These are phyloP conservation scores for Boletus rufocinnamomeus DNA, from an alignment of 768 basidiomycete species.

Conservation along the genomic window DNA sequence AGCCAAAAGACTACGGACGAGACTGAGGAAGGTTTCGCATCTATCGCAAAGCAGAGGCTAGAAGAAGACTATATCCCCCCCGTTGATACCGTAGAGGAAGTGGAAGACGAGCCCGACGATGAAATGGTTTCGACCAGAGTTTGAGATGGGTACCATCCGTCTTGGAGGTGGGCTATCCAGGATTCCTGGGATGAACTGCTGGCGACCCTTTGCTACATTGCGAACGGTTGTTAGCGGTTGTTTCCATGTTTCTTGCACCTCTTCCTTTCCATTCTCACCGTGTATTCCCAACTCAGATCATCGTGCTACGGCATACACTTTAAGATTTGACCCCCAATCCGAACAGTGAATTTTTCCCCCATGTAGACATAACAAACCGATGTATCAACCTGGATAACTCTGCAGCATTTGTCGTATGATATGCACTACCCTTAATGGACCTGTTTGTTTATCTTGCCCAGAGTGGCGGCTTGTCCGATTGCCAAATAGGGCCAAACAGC, in stretches of 20 bases:
- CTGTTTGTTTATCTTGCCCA: background rate
- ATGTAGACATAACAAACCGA: background rate
- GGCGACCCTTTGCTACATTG: conserved; percentile 33
- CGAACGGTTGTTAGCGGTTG: conserved; percentile 36
- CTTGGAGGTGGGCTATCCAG: conserved; percentile 12
- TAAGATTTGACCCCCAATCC: background rate
- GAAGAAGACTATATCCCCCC: conserved; percentile 25
- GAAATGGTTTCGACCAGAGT: conserved; percentile 11
- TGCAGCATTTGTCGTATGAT: background rate
- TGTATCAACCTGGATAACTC: background rate
- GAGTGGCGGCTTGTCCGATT: background rate
- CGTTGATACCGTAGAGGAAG: conserved; percentile 19
- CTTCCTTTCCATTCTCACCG: background rate
- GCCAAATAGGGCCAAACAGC: conserved; percentile 29
- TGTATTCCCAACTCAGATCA: conserved; percentile 12
- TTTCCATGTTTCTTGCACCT: conserved; percentile 28
- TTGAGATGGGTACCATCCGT: conserved; percentile 8
- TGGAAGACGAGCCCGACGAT: conserved; percentile 20
- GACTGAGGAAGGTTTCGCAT: conserved; percentile 53
- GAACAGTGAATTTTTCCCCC: background rate
- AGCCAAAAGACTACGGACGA: conserved; percentile 40
- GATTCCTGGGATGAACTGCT: conserved; percentile 36
- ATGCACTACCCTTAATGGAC: background rate
- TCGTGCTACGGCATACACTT: background rate
- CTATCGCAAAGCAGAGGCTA: conserved; percentile 39